Base-by-base conservation (phyloP, 2,329 filamentous ascomycete species). In the Mollisia scopiformis region DNA sequence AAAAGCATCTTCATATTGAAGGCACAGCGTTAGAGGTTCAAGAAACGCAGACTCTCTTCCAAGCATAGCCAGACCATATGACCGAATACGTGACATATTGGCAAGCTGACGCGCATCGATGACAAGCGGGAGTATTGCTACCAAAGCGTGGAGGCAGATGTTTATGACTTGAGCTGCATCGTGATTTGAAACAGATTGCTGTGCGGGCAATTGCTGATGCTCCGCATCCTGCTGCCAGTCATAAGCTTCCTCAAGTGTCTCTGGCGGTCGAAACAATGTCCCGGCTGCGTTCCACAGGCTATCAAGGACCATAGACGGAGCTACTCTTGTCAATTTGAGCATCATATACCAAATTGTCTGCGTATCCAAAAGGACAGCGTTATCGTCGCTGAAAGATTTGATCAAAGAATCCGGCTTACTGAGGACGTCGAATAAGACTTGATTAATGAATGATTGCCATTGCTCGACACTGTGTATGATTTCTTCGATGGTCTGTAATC, bases 271-370 rank as follows among this genome's bases (percentile, higher is more conserved):
- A 66, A 88, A 89, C 4, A 89, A 75, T 50, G 79, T 79, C 7
- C 80, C 82, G 1, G 86, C 79, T 6, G 84, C 84, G 64, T 84
- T 77, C 88, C 88, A 90, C 5, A 90, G 76, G 67, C 84, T 87
- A 69, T 88, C 83, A 55, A 88, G 82, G 2, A 89, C 84, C 21
- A 88, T 71, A 50, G 77, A 84, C 4, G 85, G 84, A 16, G 82
- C 80, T 43, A 82, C 79, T 52, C 84, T 78, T 5, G 82, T 86
- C 72, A 89, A 75, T 58, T 83, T 82, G 57, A 87, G 74, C 79
- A 87, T 86, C 68, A 82, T 84, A 69, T 86, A 88, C 84, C 83
- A 89, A 1, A 87, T 75, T 14, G 81, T 84, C 55, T 85, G 84
- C 1, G 85, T 87, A 71, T 88, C 84, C 57, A 85, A 80, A 0